Evolutionary conservation across 306 rosid genomes (phyloP).

Genomic region (Ceratonia siliqua): DNA sequence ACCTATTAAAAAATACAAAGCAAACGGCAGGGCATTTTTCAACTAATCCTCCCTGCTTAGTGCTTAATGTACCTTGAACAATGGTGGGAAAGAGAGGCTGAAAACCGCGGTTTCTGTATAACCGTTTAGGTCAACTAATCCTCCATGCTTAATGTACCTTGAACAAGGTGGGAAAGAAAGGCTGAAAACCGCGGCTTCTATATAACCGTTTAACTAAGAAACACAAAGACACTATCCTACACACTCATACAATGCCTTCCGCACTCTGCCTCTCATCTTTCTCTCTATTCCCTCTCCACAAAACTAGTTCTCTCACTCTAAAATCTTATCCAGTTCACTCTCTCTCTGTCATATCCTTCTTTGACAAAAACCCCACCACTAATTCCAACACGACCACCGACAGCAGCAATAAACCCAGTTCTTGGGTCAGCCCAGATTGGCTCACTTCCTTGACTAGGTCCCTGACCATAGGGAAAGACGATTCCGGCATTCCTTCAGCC

Average conservation of each 20-base stretch:
- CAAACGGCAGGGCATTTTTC: too few relatives aligned
- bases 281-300: slow-evolving; percentile 42
- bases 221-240: background rate
- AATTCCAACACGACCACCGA: slow-evolving; percentile 29
- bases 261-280: slow-evolving; percentile 40
- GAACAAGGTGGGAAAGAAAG: background rate
- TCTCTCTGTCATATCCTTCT: slow-evolving; percentile 54
- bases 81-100: background rate
- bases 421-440: slow-evolving; percentile 98
- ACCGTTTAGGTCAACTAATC: too few relatives aligned
- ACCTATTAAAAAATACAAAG: too few relatives aligned
- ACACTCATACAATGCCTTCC: slow-evolving; percentile 44
- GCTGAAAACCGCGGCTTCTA: background rate
- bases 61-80: background rate
- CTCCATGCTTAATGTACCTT: background rate
- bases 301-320: slow-evolving; percentile 20
- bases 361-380: slow-evolving; percentile 43
- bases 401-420: slow-evolving; percentile 40
- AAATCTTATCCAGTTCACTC: slow-evolving; percentile 34
- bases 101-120: background rate
- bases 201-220: slow-evolving; percentile 3
- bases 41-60: too few relatives aligned
- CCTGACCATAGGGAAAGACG: slow-evolving; percentile 49
- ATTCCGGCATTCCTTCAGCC: slow-evolving; percentile 78
- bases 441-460: slow-evolving; percentile 75